Percentiles rank a stretch among this genome's conserved stretches.
Conservation (phyloP, 1,284 basidiomycete genomes). For the Pascua guehoae region DNA sequence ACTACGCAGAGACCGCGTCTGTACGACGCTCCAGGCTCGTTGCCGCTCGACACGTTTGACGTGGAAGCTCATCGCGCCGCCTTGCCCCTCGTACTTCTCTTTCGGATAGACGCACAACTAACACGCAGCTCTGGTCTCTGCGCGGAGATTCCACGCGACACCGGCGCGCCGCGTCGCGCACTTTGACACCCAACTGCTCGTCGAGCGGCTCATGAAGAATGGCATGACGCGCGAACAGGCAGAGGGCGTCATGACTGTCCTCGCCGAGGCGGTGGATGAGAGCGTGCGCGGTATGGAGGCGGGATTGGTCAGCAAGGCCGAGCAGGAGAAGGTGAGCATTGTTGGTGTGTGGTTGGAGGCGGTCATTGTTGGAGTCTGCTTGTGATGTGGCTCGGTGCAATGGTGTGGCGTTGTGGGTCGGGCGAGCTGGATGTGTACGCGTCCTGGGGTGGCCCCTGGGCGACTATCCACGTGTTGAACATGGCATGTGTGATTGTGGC, state of each 20-base stretch:
- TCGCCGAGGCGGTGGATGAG: slow-evolving; percentile 93
- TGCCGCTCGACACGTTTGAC: background rate
- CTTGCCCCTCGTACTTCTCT: background rate
- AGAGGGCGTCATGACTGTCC: slow-evolving; percentile 89
- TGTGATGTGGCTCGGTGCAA: background rate
- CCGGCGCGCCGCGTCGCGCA: slow-evolving; percentile 49
- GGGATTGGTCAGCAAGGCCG: slow-evolving; percentile 88
- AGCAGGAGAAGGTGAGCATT: slow-evolving; percentile 68
- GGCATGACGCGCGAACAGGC: slow-evolving; percentile 83
- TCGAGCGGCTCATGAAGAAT: slow-evolving; percentile 79
- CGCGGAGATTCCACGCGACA: slow-evolving; percentile 16
- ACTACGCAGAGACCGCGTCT: background rate
- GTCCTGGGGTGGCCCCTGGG: too few relatives aligned
- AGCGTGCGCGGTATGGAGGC: slow-evolving; percentile 88
- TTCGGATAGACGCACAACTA: background rate
- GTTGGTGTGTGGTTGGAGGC: slow-evolving; percentile 19
- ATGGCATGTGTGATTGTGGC: background rate
- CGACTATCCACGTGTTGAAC: too few relatives aligned
- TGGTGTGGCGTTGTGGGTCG: too few relatives aligned
- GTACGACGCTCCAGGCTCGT: too few relatives aligned
- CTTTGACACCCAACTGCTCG: slow-evolving; percentile 92
- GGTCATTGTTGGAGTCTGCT: background rate
- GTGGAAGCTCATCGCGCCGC: background rate
- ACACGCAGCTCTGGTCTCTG: slow-evolving; percentile 1
- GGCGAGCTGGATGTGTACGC: too few relatives aligned